Conservation (phyloP, 805 yeast genomes). For the Pichia cabralensis region DNA sequence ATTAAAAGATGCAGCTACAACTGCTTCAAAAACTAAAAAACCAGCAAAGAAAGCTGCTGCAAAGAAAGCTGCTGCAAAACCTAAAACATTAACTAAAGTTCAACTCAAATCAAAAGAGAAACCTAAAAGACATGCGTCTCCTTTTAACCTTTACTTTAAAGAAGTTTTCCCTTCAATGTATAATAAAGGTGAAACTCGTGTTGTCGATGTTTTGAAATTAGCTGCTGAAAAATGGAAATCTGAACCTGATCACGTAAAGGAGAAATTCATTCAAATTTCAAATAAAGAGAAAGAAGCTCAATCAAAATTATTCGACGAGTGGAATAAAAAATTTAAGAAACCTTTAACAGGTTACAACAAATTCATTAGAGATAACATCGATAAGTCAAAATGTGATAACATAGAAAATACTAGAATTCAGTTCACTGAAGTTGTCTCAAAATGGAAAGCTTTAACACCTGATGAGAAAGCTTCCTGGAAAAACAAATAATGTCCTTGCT, state of each 20-base stretch:
- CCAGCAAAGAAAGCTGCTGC: background rate
- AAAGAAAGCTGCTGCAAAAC: slow-evolving; percentile 3
- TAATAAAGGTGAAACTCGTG: slow-evolving; percentile 2
- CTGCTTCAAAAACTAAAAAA: background rate
- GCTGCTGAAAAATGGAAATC: slow-evolving; percentile 15
- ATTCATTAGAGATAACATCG: slow-evolving; percentile 13
- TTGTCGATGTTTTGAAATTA: slow-evolving; percentile 6
- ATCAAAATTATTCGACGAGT: slow-evolving; percentile 11
- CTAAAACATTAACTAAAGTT: slow-evolving; percentile 5
- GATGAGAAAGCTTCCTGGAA: slow-evolving; percentile 18
- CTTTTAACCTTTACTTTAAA: slow-evolving; percentile 13
- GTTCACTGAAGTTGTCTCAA: slow-evolving; percentile 11
- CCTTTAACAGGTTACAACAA: slow-evolving; percentile 17
- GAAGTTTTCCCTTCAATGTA: slow-evolving; percentile 9
- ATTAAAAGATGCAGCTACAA: slow-evolving; percentile 8
- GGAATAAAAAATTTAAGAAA: slow-evolving; percentile 18
- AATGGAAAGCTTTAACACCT: slow-evolving; percentile 16
- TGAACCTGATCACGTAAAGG: slow-evolving; percentile 13
- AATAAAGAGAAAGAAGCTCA: slow-evolving; percentile 7
- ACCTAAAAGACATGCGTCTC: slow-evolving; percentile 15
- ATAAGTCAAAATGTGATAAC: slow-evolving; percentile 6
- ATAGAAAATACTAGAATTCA: slow-evolving; percentile 10
- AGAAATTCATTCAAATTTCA: slow-evolving; percentile 6
- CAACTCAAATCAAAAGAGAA: slow-evolving; percentile 11
- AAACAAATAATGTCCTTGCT: slow-evolving; percentile 1